These are phyloP conservation scores for Talaromyces sp. DNA, from an alignment of 2,329 filamentous ascomycete species.

Conservation along the genomic window DNA sequence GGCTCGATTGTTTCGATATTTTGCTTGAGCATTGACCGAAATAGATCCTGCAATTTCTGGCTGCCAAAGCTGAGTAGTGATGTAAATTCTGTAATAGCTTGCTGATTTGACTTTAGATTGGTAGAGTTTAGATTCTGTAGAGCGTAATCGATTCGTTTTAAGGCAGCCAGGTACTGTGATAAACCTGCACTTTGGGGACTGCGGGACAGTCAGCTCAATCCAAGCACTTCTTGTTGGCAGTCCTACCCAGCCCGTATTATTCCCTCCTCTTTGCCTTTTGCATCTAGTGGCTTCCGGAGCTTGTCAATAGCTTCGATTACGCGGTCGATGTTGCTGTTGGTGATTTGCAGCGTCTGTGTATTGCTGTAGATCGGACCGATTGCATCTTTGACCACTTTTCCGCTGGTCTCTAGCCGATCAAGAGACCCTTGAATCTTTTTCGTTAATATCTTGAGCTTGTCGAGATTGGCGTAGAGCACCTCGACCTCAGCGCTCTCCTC, in stretches of 20 bases:
- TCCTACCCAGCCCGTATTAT: slow-evolving; percentile 75
- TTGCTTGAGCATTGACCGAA: slow-evolving; percentile 73
- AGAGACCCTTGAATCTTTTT: slow-evolving; percentile 94
- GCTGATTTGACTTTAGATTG: slow-evolving; percentile 89
- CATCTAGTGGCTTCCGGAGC: slow-evolving; percentile 84
- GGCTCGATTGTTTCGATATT: slow-evolving; percentile 81
- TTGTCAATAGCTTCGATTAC: slow-evolving; percentile 84
- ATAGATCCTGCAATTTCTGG: slow-evolving; percentile 77
- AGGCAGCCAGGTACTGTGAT: slow-evolving; percentile 78
- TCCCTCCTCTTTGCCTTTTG: slow-evolving; percentile 84
- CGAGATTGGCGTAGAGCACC: slow-evolving; percentile 66
- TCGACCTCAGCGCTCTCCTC: slow-evolving; percentile 68
- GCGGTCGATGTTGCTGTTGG: slow-evolving; percentile 83
- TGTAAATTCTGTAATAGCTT: slow-evolving; percentile 76
- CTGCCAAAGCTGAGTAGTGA: slow-evolving; percentile 75
- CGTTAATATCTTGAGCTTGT: slow-evolving; percentile 88
- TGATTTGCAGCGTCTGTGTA: slow-evolving; percentile 81
- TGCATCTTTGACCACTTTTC: slow-evolving; percentile 85
- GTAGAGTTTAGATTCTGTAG: slow-evolving; percentile 78
- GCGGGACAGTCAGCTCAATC: slow-evolving; percentile 21
- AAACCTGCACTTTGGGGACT: slow-evolving; percentile 79
- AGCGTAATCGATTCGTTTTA: slow-evolving; percentile 85
- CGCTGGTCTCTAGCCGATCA: slow-evolving; percentile 77
- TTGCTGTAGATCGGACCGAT: slow-evolving; percentile 90
- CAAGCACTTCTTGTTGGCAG: not conserved